Evolutionary conservation across 2,329 filamentous ascomycete genomes (phyloP).

Genomic region (Colletotrichum cordylinicola): DNA sequence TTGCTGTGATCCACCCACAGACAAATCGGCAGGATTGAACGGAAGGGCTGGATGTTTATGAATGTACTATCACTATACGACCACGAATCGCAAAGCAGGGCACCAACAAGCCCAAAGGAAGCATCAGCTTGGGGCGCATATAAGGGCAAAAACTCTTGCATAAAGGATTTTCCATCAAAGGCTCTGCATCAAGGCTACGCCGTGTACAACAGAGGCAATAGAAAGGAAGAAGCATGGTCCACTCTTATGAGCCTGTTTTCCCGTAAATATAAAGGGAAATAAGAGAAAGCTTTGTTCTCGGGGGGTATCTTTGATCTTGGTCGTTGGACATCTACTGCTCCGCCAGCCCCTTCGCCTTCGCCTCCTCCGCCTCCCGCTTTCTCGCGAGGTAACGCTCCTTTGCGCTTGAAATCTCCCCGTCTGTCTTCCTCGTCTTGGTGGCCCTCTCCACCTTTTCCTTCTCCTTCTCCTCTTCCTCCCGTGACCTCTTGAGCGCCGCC

Average conservation of each 20-base stretch:
- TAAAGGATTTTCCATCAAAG: background rate
- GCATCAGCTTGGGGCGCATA: background rate
- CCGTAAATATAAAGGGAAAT: background rate
- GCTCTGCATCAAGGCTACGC: background rate
- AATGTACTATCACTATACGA: slow-evolving; percentile 19
- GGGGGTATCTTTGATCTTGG: slow-evolving; percentile 31
- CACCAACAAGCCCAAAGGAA: background rate
- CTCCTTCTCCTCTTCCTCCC: slow-evolving; percentile 71
- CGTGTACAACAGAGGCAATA: background rate
- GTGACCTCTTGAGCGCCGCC: slow-evolving; percentile 72
- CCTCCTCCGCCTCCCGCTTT: slow-evolving; percentile 76
- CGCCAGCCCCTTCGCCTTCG: slow-evolving; percentile 55
- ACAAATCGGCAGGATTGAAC: background rate
- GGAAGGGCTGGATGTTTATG: background rate
- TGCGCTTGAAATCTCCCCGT: slow-evolving; percentile 76
- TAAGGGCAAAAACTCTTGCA: background rate
- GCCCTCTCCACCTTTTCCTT: slow-evolving; percentile 66
- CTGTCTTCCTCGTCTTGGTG: slow-evolving; percentile 80
- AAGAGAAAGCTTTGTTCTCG: background rate
- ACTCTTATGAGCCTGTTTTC: background rate
- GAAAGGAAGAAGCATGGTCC: background rate
- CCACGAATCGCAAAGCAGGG: background rate
- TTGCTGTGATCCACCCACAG: background rate
- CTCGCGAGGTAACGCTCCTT: slow-evolving; percentile 81
- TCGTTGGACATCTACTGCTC: slow-evolving; percentile 23